These are phyloP conservation scores for Microbotryum lychnidis-dioicae DNA, from an alignment of 1,284 basidiomycete species.

Conservation along the genomic window DNA sequence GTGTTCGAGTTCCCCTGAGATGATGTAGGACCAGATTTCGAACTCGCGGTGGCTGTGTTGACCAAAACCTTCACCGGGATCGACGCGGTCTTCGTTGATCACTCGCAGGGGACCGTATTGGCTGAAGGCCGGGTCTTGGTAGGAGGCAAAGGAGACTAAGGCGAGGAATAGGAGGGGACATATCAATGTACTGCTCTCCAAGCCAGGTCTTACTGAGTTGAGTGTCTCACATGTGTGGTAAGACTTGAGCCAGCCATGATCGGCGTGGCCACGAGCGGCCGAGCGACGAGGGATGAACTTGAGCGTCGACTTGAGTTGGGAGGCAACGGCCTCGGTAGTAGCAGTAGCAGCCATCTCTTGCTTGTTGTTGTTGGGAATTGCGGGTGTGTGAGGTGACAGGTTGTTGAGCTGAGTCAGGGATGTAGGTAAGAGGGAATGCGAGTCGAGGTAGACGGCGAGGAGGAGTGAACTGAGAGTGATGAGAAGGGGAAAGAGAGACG, in stretches of 20 bases:
- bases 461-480: too few species aligned
- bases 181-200: neutral
- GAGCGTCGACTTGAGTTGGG: conserved; percentile 11
- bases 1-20: conserved; percentile 57
- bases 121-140: conserved; percentile 11
- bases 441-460: too few species aligned
- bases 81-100: conserved; percentile 85
- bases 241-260: conserved; percentile 76
- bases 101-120: conserved; percentile 45
- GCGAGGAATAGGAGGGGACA: neutral
- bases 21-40: conserved; percentile 67
- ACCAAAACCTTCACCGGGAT: conserved; percentile 68
- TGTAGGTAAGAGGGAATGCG: too few species aligned
- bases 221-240: conserved; percentile 24
- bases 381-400: too few species aligned
- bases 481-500: too few species aligned
- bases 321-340: too few species aligned
- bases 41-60: conserved; percentile 74
- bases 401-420: too few species aligned
- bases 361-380: too few species aligned
- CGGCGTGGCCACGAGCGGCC: conserved; percentile 56
- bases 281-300: conserved; percentile 28
- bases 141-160: conserved; percentile 19
- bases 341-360: too few species aligned
- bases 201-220: neutral